phyloP scores from a whole-genome alignment of 345 rosid species.

The Eucalyptus cloeziana region DNA sequence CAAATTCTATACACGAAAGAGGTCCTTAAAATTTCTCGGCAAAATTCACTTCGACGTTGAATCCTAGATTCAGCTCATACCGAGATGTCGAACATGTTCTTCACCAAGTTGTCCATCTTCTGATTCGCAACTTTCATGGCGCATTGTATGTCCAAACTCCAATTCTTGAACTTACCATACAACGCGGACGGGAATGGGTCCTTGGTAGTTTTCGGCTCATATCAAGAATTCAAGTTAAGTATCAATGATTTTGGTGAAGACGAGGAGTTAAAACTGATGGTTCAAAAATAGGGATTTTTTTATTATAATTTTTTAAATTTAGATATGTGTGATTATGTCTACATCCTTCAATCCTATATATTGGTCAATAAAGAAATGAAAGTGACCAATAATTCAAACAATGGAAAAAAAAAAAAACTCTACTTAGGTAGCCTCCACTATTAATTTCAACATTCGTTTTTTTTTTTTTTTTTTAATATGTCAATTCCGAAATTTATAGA shows the following conservation, averaged over 20 bases:
- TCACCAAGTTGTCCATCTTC: conserved; percentile 41
- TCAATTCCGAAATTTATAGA: rapidly evolving
- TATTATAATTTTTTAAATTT: background rate
- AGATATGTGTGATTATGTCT: background rate
- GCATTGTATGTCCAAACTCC: conserved; percentile 3
- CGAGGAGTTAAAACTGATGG: background rate
- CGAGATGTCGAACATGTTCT: conserved; percentile 26
- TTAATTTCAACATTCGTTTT: background rate
- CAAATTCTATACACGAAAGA: background rate
- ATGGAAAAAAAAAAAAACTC: background rate
- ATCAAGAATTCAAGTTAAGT: background rate
- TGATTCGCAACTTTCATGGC: conserved; percentile 13
- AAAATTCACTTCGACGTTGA: background rate
- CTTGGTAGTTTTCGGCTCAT: too few species aligned
- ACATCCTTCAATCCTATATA: background rate
- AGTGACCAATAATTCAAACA: background rate
- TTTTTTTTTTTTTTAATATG: too few species aligned
- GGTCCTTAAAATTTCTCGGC: background rate
- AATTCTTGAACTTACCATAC: background rate
- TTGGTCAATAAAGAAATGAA: background rate
- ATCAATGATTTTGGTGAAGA: background rate
- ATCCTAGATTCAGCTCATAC: conserved; percentile 1
- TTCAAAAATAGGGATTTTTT: background rate
- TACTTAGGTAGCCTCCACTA: background rate
- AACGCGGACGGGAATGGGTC: too few species aligned